Evolutionary conservation across 2,329 filamentous ascomycete genomes (phyloP).

Genomic region (Claviceps monticola): DNA sequence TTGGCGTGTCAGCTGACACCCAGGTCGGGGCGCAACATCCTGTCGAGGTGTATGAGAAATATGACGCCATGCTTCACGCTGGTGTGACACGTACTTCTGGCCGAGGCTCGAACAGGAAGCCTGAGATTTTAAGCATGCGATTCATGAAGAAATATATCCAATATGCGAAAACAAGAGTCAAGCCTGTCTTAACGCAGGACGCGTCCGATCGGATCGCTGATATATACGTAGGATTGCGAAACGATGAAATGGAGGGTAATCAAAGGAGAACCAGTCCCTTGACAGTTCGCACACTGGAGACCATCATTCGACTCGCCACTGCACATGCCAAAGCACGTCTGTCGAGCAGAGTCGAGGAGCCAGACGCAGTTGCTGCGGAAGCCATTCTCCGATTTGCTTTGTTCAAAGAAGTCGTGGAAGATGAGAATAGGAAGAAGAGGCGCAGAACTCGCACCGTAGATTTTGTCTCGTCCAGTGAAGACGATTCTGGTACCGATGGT

Average conservation of each 20-base stretch:
- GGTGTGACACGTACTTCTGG: constrained; percentile 69
- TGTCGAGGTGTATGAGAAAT: constrained; percentile 91
- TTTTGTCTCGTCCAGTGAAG: constrained; percentile 44
- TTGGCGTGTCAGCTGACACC: constrained; percentile 76
- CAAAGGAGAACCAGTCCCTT: constrained; percentile 87
- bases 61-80: constrained; percentile 87
- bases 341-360: constrained; percentile 76
- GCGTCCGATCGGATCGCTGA: constrained; percentile 84
- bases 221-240: constrained; percentile 82
- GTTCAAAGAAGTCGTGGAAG: constrained; percentile 85
- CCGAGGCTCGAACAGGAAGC: constrained; percentile 58
- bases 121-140: constrained; percentile 84
- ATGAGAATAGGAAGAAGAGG: constrained; percentile 70
- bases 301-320: constrained; percentile 91
- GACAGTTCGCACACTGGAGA: constrained; percentile 93
- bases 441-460: constrained; percentile 52
- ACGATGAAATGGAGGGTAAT: constrained; percentile 91
- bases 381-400: constrained; percentile 83
- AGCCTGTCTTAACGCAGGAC: constrained; percentile 79
- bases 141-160: constrained; percentile 99
- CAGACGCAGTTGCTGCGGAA: constrained; percentile 78
- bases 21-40: constrained; percentile 58
- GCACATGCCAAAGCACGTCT: constrained; percentile 89
- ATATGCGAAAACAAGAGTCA: constrained; percentile 85
- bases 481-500: constrained; percentile 45